Percentiles rank a stretch among this genome's conserved stretches.
These are phyloP conservation scores for Aurinia saxatilis DNA, from an alignment of 345 rosid genomes.

Conservation along the genomic window DNA sequence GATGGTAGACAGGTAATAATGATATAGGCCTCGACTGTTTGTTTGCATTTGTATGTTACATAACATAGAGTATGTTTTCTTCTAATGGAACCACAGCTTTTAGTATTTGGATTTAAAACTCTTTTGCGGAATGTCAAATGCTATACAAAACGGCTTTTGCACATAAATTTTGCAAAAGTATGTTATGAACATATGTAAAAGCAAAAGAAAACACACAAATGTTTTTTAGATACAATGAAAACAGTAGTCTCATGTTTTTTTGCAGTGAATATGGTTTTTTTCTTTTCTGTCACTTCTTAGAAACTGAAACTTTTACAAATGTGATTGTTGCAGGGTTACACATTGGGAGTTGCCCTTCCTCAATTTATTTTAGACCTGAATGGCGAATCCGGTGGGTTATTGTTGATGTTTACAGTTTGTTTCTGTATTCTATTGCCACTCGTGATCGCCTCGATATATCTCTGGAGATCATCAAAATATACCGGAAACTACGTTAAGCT, in stretches of 20 bases:
- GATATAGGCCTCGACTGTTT: background rate
- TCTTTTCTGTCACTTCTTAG: background rate
- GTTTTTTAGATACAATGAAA: background rate
- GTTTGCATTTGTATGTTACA: background rate
- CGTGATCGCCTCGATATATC: slow-evolving; percentile 83
- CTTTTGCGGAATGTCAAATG: background rate
- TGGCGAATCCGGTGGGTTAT: slow-evolving; percentile 88
- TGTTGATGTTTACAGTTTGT: slow-evolving; percentile 87
- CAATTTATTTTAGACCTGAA: slow-evolving; percentile 75
- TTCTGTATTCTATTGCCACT: slow-evolving; percentile 89
- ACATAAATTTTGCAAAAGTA: too few species aligned
- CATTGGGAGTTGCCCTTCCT: slow-evolving; percentile 97
- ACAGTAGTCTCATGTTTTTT: background rate
- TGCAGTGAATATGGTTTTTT: background rate
- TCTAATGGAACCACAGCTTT: background rate
- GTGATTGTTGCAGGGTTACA: slow-evolving; percentile 62
- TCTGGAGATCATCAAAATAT: slow-evolving; percentile 89
- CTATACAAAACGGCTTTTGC: background rate
- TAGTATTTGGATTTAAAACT: background rate
- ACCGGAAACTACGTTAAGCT: slow-evolving; percentile 94
- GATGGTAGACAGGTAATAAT: slow-evolving; percentile 86
- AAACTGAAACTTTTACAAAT: background rate
- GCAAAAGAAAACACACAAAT: too few species aligned
- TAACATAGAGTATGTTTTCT: background rate
- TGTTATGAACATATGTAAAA: too few species aligned